Conservation (phyloP, 2,329 filamentous ascomycete genomes). For the Trichoderma sp. region DNA sequence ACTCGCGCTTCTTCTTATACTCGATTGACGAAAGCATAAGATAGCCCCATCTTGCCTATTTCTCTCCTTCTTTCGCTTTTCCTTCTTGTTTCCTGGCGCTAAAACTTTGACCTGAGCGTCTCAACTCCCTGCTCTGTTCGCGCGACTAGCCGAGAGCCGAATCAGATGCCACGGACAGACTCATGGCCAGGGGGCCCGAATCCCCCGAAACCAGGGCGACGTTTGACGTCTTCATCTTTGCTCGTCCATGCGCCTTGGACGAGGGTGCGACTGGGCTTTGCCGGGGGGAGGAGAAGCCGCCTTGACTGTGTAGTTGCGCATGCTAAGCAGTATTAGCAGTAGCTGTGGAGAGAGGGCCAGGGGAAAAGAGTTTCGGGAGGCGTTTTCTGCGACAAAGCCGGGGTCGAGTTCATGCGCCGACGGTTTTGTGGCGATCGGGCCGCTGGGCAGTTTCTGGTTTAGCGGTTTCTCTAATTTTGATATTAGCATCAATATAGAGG, state of each 20-base stretch:
- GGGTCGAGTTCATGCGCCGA: constrained; percentile 20
- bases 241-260: constrained; percentile 1
- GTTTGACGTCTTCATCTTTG: constrained; percentile 12
- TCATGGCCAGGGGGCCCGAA: background rate
- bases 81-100: constrained; percentile 3
- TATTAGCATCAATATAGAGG: background rate
- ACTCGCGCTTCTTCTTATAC: constrained; percentile 18
- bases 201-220: constrained; percentile 14
- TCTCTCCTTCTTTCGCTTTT: background rate
- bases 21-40: background rate
- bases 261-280: background rate
- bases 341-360: background rate
- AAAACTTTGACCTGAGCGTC: constrained; percentile 9
- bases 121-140: background rate
- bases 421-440: constrained; percentile 20
- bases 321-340: too few species aligned
- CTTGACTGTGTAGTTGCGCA: background rate
- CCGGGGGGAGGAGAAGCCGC: background rate
- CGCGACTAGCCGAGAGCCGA: constrained; percentile 14
- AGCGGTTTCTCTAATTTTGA: background rate
- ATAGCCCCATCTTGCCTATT: background rate
- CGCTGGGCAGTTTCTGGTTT: constrained; percentile 8
- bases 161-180: background rate
- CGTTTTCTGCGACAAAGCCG: constrained; percentile 18
- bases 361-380: background rate